phyloP scores from a whole-genome alignment of 441 rosid genomes.

The Melastoma candidum region DNA sequence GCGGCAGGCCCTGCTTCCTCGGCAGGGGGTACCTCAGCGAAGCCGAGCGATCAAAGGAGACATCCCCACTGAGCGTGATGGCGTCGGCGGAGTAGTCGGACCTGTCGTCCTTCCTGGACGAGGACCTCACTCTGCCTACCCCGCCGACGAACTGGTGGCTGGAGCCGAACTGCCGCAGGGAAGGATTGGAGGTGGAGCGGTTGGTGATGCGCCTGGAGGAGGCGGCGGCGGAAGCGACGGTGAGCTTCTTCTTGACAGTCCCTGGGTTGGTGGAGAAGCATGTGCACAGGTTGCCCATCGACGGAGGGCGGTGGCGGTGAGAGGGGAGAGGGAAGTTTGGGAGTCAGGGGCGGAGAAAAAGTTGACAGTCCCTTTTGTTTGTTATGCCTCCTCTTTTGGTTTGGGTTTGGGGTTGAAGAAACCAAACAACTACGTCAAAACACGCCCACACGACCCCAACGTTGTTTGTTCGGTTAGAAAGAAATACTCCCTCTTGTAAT shows the following conservation, averaged over 20 bases:
- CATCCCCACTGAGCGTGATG: conserved; percentile 36
- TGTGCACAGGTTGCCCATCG: conserved; percentile 84
- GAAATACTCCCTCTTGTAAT: too few relatives aligned
- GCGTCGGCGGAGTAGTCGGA: conserved; percentile 56
- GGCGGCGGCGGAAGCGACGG: neutral
- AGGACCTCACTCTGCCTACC: conserved; percentile 37
- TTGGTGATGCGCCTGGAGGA: conserved; percentile 33
- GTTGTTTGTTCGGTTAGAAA: too few relatives aligned
- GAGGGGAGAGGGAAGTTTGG: conserved; percentile 8
- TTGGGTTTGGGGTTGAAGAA: too few relatives aligned
- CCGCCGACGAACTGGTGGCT: conserved; percentile 48
- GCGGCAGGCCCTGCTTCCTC: conserved; percentile 63
- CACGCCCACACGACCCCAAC: too few relatives aligned
- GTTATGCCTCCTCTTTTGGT: too few relatives aligned
- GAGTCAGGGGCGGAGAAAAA: neutral
- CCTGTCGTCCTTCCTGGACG: conserved; percentile 44
- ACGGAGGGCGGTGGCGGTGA: conserved; percentile 14
- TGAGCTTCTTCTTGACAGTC: conserved; percentile 28
- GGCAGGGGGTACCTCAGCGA: conserved; percentile 52
- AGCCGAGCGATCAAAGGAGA: conserved; percentile 60
- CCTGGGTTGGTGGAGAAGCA: conserved; percentile 40
- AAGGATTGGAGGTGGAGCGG: conserved; percentile 14
- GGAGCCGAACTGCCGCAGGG: conserved; percentile 17
- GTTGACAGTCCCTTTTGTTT: too few relatives aligned
- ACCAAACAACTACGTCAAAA: too few relatives aligned